Base-by-base conservation (phyloP, 371 early-diverging fungal genomes). In the Furculomyces boomerangus region DNA sequence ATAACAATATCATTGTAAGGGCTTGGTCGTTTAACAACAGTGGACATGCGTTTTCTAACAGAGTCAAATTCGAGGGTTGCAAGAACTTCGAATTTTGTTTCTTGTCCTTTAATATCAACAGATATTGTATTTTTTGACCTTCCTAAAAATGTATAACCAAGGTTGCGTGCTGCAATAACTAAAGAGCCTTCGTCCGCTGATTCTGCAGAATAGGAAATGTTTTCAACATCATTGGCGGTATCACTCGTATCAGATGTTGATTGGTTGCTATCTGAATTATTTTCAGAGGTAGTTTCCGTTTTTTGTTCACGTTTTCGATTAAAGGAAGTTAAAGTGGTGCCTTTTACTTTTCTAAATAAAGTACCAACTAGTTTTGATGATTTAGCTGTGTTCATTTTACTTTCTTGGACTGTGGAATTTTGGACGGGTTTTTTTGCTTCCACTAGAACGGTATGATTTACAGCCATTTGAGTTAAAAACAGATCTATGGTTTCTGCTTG, bases 1-100 rank as follows among this genome's bases (percentile, higher is more conserved):
- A 97, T 45, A 2, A 90, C 68, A 37, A 93, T 77, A 58, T 86
- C 85, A 59, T 83, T 80, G 66, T 81, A 74, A 20, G 81, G 82
- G 2, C 63, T 77, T 0, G 92, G 88, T 22, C 87, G 67, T 37
- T 78, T 71, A 30, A 90, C 71, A 41, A 97, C 80, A 0, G 87
- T 81, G n/a, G 86, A 82, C 95, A 93, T 94, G 24, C 95, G 80
- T 67, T 95, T 97, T 50, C 97, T 81, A 18, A 86, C 84, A 0
- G 88, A 86, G 67, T 85, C 84, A 66, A 97, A 97, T 59, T 90
- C 92, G 53, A 94, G 64, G 7, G 87, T 74, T 55, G 87, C 70
- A 56, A 96, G 65, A 7, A 91, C 68, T 54, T 80, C 76, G 65
- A 77, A 72, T 50, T 81, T 70, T 35, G 69, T 65, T 30, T 68